phyloP scores from a whole-genome alignment of 495 filamentous ascomycete species.

The Aspergillus affinis region DNA sequence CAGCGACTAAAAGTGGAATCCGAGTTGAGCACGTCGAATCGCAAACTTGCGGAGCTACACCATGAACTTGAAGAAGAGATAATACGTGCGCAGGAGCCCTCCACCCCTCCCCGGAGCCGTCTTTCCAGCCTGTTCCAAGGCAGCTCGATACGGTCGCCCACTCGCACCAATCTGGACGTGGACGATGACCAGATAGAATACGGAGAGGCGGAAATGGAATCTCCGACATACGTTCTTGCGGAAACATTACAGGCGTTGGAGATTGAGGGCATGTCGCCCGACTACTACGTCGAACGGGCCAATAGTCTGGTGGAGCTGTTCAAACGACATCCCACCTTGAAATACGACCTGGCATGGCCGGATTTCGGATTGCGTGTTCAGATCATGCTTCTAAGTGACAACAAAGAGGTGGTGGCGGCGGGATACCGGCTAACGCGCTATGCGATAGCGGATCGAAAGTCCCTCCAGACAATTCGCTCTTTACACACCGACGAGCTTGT shows the following conservation, averaged over 20 bases:
- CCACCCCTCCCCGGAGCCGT: constrained; percentile 65
- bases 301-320: constrained; percentile 92
- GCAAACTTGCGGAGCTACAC: constrained; percentile 80
- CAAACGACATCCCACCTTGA: constrained; percentile 86
- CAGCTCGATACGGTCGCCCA: constrained; percentile 64
- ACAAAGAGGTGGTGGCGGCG: constrained; percentile 91
- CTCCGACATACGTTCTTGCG: constrained; percentile 83
- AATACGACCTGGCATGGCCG: constrained; percentile 94
- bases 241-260: constrained; percentile 88
- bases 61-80: constrained; percentile 75
- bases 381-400: constrained; percentile 91
- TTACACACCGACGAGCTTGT: constrained; percentile 91
- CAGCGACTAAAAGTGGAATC: constrained; percentile 84
- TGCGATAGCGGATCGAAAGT: constrained; percentile 87
- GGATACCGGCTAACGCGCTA: constrained; percentile 92
- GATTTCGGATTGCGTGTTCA: constrained; percentile 92
- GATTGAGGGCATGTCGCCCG: constrained; percentile 78
- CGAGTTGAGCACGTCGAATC: constrained; percentile 88
- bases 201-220: constrained; percentile 71
- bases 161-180: constrained; percentile 48
- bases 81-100: constrained; percentile 60
- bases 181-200: constrained; percentile 45
- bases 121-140: constrained; percentile 68
- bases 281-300: constrained; percentile 90
- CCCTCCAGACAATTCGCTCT: constrained; percentile 80